Evolutionary conservation across 2,329 filamentous ascomycete species (phyloP).

Genomic region (Metarhizium rileyi): DNA sequence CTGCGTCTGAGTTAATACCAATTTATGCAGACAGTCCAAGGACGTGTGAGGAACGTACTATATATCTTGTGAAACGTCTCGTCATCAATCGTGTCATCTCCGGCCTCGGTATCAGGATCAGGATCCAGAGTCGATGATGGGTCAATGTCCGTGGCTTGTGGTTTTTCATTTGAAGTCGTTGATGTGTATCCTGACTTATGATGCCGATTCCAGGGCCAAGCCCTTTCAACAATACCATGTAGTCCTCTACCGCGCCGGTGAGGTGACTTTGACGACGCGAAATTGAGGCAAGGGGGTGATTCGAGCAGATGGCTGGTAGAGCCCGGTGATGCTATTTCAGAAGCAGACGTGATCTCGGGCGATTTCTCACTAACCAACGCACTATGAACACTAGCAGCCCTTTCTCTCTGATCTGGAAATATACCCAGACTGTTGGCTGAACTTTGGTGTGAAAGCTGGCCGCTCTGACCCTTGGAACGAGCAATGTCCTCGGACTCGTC

Average conservation of each 20-base stretch:
- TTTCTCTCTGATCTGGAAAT: not conserved
- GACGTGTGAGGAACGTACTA: not conserved
- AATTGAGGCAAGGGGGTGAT: not conserved
- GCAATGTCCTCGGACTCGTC: not conserved
- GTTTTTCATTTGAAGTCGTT: too few relatives aligned
- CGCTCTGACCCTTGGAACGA: not conserved
- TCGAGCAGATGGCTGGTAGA: not conserved
- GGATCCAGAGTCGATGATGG: not conserved
- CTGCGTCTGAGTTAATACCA: not conserved
- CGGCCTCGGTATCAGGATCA: not conserved
- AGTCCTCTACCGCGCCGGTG: not conserved
- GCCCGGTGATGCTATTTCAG: not conserved
- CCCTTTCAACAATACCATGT: not conserved
- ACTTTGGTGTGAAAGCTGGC: too few relatives aligned
- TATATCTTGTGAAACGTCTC: not conserved
- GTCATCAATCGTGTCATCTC: not conserved
- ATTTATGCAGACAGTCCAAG: not conserved
- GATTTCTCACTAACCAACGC: not conserved
- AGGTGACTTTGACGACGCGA: not conserved
- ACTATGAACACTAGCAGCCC: not conserved
- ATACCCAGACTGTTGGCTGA: not conserved
- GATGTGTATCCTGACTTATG: too few relatives aligned
- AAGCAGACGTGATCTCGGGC: not conserved
- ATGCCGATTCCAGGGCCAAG: too few relatives aligned
- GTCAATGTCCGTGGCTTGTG: not conserved